Evolutionary conservation across 441 rosid genomes (phyloP).

Genomic region (Gossypium schwendimanii): DNA sequence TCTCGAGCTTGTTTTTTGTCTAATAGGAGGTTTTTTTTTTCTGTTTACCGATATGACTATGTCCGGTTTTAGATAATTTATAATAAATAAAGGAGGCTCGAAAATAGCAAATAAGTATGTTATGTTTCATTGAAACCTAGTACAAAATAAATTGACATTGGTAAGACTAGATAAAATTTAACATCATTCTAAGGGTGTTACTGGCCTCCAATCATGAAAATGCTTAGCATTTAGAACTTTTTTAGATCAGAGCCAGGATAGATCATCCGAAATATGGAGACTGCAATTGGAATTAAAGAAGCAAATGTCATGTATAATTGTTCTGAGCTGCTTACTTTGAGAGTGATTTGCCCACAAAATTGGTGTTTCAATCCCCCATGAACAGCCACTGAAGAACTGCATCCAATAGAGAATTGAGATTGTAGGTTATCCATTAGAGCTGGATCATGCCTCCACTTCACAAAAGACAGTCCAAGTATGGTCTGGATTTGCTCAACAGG

Average conservation of each 20-base stretch:
- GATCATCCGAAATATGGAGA: conserved; percentile 21
- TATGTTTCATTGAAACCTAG: not conserved
- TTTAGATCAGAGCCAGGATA: conserved; percentile 2
- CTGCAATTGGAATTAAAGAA: conserved; percentile 32
- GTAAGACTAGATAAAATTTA: not conserved
- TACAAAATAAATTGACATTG: not conserved
- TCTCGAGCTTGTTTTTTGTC: too few species aligned
- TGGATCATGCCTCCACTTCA: conserved; percentile 43
- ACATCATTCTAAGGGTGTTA: not conserved
- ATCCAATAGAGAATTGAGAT: conserved; percentile 38
- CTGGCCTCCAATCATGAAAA: not conserved
- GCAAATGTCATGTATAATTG: conserved; percentile 37
- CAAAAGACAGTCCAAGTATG: conserved; percentile 32
- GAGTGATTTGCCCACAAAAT: conserved; percentile 35
- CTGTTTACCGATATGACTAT: too few species aligned
- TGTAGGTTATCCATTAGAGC: conserved; percentile 38
- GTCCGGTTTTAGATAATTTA: too few species aligned
- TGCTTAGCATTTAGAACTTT: not conserved
- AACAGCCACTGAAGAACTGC: conserved; percentile 33
- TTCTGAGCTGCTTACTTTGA: conserved; percentile 44
- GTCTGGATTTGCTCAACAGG: conserved; percentile 36
- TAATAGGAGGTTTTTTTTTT: too few species aligned
- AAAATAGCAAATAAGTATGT: not conserved
- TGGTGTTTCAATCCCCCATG: conserved; percentile 47
- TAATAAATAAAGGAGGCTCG: not conserved